Evolutionary conservation across 179 eudicot species (phyloP).

Genomic region (Beta lomatogona): DNA sequence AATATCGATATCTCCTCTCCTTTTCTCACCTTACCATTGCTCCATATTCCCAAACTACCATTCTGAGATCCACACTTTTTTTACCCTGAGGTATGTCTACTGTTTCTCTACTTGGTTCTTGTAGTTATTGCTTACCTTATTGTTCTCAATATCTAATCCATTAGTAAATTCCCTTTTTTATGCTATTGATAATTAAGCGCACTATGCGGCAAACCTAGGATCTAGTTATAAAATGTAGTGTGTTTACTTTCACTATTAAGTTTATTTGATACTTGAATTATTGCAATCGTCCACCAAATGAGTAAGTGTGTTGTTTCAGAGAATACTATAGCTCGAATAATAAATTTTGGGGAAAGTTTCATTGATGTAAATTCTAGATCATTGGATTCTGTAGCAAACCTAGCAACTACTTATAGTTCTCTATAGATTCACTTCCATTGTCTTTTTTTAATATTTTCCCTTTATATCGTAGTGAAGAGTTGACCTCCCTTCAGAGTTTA

Average conservation of each 20-base stretch:
- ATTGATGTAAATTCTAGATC: neutral
- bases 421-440: neutral
- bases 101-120: neutral
- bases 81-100: slow-evolving; percentile 3
- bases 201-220: neutral
- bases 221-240: neutral
- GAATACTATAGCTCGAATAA: neutral
- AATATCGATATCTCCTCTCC: neutral
- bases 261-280: neutral
- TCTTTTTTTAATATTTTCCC: no score
- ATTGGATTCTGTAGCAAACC: neutral
- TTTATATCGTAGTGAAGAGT: neutral
- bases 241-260: neutral
- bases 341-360: neutral
- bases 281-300: neutral
- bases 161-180: neutral
- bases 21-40: neutral
- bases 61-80: neutral
- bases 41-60: neutral
- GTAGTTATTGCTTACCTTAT: neutral
- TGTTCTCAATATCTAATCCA: neutral
- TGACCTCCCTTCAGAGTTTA: no score
- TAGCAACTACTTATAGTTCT: neutral
- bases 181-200: neutral
- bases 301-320: neutral